These are phyloP conservation scores for Sistotremastrum suecicum DNA, from an alignment of 768 basidiomycete species.

Conservation along the genomic window DNA sequence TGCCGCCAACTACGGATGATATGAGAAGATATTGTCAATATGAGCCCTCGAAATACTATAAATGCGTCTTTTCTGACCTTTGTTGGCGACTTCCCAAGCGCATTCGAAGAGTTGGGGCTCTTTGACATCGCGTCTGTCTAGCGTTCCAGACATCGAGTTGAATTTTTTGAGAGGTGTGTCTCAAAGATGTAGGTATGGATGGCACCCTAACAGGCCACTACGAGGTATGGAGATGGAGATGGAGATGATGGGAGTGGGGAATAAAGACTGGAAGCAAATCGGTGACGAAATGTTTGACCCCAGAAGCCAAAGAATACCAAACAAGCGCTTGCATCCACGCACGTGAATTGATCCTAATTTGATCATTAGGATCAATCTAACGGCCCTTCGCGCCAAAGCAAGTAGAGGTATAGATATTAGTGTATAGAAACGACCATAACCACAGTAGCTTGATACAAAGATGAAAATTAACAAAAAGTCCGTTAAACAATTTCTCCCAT, in stretches of 20 bases:
- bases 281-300: too few species aligned
- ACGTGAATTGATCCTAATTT: too few species aligned
- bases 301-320: too few species aligned
- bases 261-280: background rate
- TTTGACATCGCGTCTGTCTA: slow-evolving; percentile 52
- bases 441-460: too few species aligned
- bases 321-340: too few species aligned
- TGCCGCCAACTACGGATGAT: slow-evolving; percentile 60
- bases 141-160: background rate
- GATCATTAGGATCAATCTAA: too few species aligned
- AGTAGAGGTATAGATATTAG: too few species aligned
- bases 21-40: background rate
- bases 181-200: background rate
- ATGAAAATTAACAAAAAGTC: too few species aligned
- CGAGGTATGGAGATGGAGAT: background rate
- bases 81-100: slow-evolving; percentile 98
- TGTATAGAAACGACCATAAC: too few species aligned
- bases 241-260: background rate
- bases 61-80: slow-evolving; percentile 20
- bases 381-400: too few species aligned
- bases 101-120: slow-evolving; percentile 82
- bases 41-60: background rate
- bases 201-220: background rate
- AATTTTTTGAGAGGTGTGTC: background rate
- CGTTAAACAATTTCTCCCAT: too few species aligned